Evolutionary conservation across 2,329 filamentous ascomycete species (phyloP).

Genomic region (Alternaria longipes): DNA sequence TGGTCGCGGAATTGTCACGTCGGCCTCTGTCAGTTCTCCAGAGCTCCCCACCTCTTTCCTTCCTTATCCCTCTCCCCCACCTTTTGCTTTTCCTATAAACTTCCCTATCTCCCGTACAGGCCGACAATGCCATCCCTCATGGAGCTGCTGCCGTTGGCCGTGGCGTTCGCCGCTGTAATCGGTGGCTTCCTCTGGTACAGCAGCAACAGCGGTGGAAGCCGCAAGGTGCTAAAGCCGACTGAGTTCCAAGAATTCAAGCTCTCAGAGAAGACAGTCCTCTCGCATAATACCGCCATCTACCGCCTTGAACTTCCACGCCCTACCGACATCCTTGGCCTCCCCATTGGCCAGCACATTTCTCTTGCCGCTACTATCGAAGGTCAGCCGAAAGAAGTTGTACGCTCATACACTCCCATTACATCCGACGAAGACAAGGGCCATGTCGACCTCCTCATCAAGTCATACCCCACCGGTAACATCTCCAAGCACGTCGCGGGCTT

Average conservation of each 20-base stretch:
- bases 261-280: slow-evolving; percentile 92
- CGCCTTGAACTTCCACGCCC: slow-evolving; percentile 85
- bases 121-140: slow-evolving; percentile 76
- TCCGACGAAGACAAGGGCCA: slow-evolving; percentile 70
- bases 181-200: slow-evolving; percentile 76
- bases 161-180: slow-evolving; percentile 70
- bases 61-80: slow-evolving; percentile 7
- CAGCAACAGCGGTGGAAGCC: slow-evolving; percentile 68
- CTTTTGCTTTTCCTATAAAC: neutral
- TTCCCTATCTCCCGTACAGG: neutral
- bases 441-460: slow-evolving; percentile 98
- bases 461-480: slow-evolving; percentile 97
- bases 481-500: slow-evolving; percentile 89
- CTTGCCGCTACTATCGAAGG: slow-evolving; percentile 70
- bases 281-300: slow-evolving; percentile 99
- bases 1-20: slow-evolving; percentile 26
- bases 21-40: slow-evolving; percentile 17
- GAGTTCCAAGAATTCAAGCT: slow-evolving; percentile 92
- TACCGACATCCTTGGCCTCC: slow-evolving; percentile 87
- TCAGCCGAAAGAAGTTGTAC: slow-evolving; percentile 48
- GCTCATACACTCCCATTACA: slow-evolving; percentile 55
- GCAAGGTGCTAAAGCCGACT: slow-evolving; percentile 83
- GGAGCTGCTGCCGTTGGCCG: slow-evolving; percentile 74
- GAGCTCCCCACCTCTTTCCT: neutral
- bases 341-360: slow-evolving; percentile 98